phyloP scores from a whole-genome alignment of 192 early-diverging fungal genomes.

The Backusella psychrophila region DNA sequence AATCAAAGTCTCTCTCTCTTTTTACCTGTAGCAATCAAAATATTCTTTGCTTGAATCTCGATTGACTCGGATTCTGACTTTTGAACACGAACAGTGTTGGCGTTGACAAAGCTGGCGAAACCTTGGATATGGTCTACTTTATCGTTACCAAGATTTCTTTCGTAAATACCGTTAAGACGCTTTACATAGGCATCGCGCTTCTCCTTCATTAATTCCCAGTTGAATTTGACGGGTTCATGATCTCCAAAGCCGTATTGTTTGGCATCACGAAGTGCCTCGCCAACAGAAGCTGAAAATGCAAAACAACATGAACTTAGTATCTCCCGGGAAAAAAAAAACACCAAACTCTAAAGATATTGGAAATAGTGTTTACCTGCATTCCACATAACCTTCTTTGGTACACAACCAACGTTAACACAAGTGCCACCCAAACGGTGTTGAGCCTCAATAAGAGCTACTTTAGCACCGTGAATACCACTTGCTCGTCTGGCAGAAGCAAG shows the following conservation, averaged over 20 bases:
- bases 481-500: conserved; percentile 93
- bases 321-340: neutral
- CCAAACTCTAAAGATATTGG: neutral
- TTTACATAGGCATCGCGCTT: conserved; percentile 96
- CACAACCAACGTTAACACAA: conserved; percentile 95
- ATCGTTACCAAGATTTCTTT: conserved; percentile 85
- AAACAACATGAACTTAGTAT: neutral
- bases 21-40: conserved; percentile 87
- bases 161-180: conserved; percentile 97
- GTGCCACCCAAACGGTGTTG: conserved; percentile 78
- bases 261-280: conserved; percentile 87
- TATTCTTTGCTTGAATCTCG: conserved; percentile 72
- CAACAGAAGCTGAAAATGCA: conserved; percentile 63
- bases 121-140: conserved; percentile 82
- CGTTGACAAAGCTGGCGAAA: conserved; percentile 78
- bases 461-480: conserved; percentile 79
- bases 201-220: conserved; percentile 81
- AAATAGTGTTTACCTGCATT: conserved; percentile 63
- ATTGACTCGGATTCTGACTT: conserved; percentile 28
- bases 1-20: neutral
- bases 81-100: conserved; percentile 64
- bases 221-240: conserved; percentile 51
- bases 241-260: conserved; percentile 87
- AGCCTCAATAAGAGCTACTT: conserved; percentile 86
- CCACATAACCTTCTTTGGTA: conserved; percentile 96